Evolutionary conservation across 139 green algal genomes (phyloP), one percentile per base, ranked within the genome.

Genomic region (Tetratostichococcus sp.): DNA sequence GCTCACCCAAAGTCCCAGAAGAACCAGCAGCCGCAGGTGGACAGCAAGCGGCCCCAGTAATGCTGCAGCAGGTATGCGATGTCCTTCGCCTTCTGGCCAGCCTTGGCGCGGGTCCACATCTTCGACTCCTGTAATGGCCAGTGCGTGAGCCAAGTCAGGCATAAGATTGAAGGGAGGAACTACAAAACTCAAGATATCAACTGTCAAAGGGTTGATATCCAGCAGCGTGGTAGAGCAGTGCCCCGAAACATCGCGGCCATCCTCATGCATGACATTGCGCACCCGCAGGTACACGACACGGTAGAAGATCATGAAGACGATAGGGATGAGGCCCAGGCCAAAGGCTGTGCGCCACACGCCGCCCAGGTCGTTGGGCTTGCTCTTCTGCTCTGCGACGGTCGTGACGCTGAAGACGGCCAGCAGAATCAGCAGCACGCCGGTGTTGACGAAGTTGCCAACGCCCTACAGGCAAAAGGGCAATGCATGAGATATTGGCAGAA

Each of bases 231-330:
- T n/a, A n/a, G n/a, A n/a, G n/a, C n/a, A n/a, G n/a, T n/a, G n/a
- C n/a, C n/a, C n/a, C n/a, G n/a, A n/a, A n/a, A n/a, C n/a, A n/a
- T n/a, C n/a, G n/a, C n/a, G n/a, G n/a, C n/a, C n/a, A n/a, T n/a
- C n/a, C n/a, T n/a, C n/a, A 50, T 21, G 39, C 11, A 11, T 11
- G 11, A 50, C 6, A 11, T 6, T 6, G 39, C 39, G 30, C 31
- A 35, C 31, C 65, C 22, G 19, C 8, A 42, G 31, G 31, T 70
- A 70, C 14, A 70, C 30, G 16, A 21, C 22, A 25, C 65, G 30
- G 65, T 77, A 82, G 72, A 73, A 71, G 30, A 82, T 58, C 72
- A 82, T 82, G 77, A 69, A 72, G 4, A 71, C 35, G 8, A 82
- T 42, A 58, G 77, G 77, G 57, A 82, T 75, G 33, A 78, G 62